phyloP scores from a whole-genome alignment of 352 stramenopile species.

The Pythium folliculosum region DNA sequence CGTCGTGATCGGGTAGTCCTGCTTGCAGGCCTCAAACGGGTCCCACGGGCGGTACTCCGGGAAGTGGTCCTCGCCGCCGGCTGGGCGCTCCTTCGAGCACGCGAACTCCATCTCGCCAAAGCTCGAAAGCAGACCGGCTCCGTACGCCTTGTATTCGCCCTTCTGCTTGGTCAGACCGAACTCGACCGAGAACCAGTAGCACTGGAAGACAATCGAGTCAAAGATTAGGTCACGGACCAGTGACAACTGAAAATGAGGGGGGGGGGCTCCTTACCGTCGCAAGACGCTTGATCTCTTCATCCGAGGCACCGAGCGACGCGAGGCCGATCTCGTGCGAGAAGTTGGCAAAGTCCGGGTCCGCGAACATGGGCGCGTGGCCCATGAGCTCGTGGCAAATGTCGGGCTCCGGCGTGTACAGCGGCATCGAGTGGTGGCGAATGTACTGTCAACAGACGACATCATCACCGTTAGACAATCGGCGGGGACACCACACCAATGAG shows the following conservation, averaged over 20 bases:
- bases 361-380: constrained; percentile 97
- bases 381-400: constrained; percentile 98
- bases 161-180: constrained; percentile 95
- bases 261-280: constrained; percentile 63
- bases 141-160: constrained; percentile 95
- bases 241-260: neutral
- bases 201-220: constrained; percentile 36
- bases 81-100: constrained; percentile 70
- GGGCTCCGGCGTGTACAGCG: constrained; percentile 97
- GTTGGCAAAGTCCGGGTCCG: constrained; percentile 96
- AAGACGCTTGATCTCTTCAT: constrained; percentile 94
- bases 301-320: constrained; percentile 93
- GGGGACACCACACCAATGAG: neutral
- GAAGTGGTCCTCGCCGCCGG: constrained; percentile 51
- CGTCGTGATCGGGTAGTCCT: constrained; percentile 97
- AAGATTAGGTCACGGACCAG: neutral
- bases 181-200: constrained; percentile 99
- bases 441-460: constrained; percentile 55
- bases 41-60: constrained; percentile 95
- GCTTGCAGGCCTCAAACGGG: constrained; percentile 89
- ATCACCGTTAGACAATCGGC: neutral
- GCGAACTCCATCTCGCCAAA: constrained; percentile 98
- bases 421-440: constrained; percentile 94
- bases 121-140: constrained; percentile 94
- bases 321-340: constrained; percentile 97